A percentile compares a stretch with the other conserved stretches of the same genome.
phyloP scores from a whole-genome alignment of 2,329 filamentous ascomycete genomes.

The Pseudocercospora pini-densiflorae region DNA sequence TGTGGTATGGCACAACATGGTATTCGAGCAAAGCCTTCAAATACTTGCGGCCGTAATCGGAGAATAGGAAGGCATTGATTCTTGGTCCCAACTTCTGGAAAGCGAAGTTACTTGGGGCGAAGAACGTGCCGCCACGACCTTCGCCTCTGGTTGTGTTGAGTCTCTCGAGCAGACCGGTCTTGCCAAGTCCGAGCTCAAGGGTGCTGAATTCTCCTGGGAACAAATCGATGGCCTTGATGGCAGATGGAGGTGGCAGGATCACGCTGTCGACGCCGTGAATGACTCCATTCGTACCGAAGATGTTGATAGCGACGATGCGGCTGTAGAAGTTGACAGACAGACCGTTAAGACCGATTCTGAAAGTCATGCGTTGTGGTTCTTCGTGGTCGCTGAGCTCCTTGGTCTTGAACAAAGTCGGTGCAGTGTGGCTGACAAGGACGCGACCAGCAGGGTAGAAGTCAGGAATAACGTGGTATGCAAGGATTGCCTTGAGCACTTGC shows the following conservation, averaged over 20 bases:
- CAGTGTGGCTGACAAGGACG: conserved; percentile 72
- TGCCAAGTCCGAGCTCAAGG: conserved; percentile 72
- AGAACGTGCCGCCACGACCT: conserved; percentile 72
- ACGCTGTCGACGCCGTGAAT: conserved; percentile 77
- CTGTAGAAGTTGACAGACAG: conserved; percentile 78
- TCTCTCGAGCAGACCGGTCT: conserved; percentile 71
- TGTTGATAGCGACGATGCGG: conserved; percentile 70
- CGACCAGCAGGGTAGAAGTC: conserved; percentile 68
- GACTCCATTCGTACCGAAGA: conserved; percentile 77
- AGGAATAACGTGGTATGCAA: conserved; percentile 76
- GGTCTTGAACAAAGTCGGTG: conserved; percentile 70
- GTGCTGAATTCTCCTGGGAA: conserved; percentile 77
- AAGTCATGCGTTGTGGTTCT: conserved; percentile 69
- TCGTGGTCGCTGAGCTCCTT: conserved; percentile 64
- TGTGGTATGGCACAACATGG: conserved; percentile 73
- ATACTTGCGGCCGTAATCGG: conserved; percentile 72
- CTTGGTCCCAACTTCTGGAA: conserved; percentile 73
- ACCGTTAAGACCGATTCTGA: conserved; percentile 66
- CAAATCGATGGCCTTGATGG: conserved; percentile 66
- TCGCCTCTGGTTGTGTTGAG: conserved; percentile 59
- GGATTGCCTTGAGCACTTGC: conserved; percentile 69
- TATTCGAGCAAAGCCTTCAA: conserved; percentile 79
- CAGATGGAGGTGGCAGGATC: conserved; percentile 74
- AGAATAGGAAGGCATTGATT: conserved; percentile 87
- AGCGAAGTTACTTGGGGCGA: conserved; percentile 81